These are phyloP conservation scores for Chrysopogon serrulatus DNA, from an alignment of 176 grass and related monocot species.

Conservation along the genomic window DNA sequence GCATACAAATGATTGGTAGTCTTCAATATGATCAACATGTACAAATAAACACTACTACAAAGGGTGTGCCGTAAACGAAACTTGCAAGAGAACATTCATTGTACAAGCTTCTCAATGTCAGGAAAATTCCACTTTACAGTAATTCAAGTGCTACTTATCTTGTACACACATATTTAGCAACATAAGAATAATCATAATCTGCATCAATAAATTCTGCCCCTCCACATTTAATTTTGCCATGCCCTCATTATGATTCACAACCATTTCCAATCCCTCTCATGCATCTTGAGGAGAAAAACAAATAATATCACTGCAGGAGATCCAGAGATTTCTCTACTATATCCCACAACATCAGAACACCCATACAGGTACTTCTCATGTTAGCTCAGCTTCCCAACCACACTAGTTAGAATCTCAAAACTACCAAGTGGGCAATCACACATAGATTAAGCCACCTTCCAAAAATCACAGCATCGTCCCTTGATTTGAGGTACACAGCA, in stretches of 20 bases:
- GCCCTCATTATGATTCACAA: not conserved
- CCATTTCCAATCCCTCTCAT: not conserved
- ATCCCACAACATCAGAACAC: not conserved
- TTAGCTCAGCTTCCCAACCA: not conserved
- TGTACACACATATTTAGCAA: not conserved
- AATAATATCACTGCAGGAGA: not conserved
- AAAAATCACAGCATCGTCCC: not conserved
- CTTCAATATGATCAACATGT: not conserved
- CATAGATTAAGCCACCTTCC: not conserved
- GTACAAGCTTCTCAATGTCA: not conserved
- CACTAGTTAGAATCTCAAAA: not conserved
- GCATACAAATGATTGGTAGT: not conserved
- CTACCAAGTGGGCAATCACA: not conserved
- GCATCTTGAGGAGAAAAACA: not conserved
- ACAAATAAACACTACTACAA: not conserved
- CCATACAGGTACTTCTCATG: not conserved
- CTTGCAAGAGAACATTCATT: not conserved
- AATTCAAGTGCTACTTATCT: not conserved
- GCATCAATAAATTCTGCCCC: not conserved
- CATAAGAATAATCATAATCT: not conserved
- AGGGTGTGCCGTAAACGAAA: not conserved
- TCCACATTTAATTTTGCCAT: not conserved
- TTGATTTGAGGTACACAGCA: not conserved
- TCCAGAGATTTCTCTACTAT: not conserved
- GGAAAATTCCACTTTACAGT: not conserved